Conservation (phyloP, 768 basidiomycete species). For the Amylocystis lapponica region DNA sequence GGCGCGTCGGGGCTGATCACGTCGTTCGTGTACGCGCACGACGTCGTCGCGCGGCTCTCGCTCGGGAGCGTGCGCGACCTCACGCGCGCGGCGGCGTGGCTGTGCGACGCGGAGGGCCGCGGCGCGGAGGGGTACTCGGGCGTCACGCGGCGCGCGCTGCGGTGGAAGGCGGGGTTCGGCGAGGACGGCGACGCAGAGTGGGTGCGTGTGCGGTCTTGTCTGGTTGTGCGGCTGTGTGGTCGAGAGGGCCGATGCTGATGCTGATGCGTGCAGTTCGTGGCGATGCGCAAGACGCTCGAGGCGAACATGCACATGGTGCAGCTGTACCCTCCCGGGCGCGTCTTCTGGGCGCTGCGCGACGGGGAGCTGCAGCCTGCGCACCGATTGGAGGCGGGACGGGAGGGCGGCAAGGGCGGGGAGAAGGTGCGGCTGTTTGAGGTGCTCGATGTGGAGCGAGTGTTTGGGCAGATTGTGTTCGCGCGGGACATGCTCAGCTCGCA, state of each 20-base stretch:
- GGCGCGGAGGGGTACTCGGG: slow-evolving; percentile 34
- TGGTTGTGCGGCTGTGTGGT: slow-evolving; percentile 3
- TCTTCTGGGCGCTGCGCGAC: slow-evolving; percentile 76
- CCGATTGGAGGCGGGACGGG: slow-evolving; percentile 33
- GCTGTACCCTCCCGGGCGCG: slow-evolving; percentile 71
- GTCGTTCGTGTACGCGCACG: slow-evolving; percentile 79
- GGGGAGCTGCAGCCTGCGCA: slow-evolving; percentile 60
- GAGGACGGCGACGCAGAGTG: slow-evolving; percentile 49
- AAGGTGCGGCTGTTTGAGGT: slow-evolving; percentile 75
- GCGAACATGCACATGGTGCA: slow-evolving; percentile 73
- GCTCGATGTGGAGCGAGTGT: slow-evolving; percentile 68
- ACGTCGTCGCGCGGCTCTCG: slow-evolving; percentile 73
- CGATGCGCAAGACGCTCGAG: slow-evolving; percentile 77
- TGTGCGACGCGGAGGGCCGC: slow-evolving; percentile 62
- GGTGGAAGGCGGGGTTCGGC: slow-evolving; percentile 59
- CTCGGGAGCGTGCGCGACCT: slow-evolving; percentile 75
- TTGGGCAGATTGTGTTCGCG: slow-evolving; percentile 76
- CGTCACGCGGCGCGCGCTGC: slow-evolving; percentile 43
- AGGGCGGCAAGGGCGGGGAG: slow-evolving; percentile 30
- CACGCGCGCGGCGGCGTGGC: slow-evolving; percentile 67
- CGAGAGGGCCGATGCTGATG: no score
- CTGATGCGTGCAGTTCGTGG: slow-evolving; percentile 50
- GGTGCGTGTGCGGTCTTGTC: slow-evolving; percentile 26
- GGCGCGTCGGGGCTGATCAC: slow-evolving; percentile 57
- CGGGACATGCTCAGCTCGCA: slow-evolving; percentile 80